A percentile compares a stretch with the other conserved stretches of the same genome.
Evolutionary conservation across 2,329 filamentous ascomycete species (phyloP).

Genomic region (Colletotrichum acutatum): DNA sequence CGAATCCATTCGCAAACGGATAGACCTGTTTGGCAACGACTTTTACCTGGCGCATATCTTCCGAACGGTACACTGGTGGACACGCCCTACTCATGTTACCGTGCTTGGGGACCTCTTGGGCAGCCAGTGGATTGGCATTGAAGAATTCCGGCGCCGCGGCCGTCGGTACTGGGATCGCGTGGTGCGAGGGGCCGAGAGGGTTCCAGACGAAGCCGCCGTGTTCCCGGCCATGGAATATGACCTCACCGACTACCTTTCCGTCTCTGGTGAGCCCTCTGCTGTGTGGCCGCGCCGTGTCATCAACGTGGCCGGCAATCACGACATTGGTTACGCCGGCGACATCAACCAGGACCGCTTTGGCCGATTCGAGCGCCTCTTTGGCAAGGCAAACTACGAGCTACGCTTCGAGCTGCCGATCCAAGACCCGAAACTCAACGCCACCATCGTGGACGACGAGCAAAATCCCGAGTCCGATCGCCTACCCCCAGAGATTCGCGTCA

Average conservation of each 20-base stretch:
- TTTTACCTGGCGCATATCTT: constrained; percentile 95
- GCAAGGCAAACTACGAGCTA: constrained; percentile 90
- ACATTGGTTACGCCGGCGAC: constrained; percentile 96
- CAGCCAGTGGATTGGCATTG: constrained; percentile 92
- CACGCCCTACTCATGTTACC: constrained; percentile 84
- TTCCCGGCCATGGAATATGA: constrained; percentile 62
- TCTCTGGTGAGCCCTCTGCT: constrained; percentile 45
- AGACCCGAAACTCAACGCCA: constrained; percentile 50
- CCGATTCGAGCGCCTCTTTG: constrained; percentile 87
- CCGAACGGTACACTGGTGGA: constrained; percentile 84
- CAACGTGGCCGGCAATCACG: constrained; percentile 94
- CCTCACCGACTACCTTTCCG: constrained; percentile 60
- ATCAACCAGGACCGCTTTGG: constrained; percentile 79
- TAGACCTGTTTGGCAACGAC: constrained; percentile 95
- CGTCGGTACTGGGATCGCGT: constrained; percentile 83
- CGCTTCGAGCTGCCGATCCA: constrained; percentile 71
- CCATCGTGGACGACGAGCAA: constrained; percentile 52
- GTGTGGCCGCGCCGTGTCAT: constrained; percentile 83
- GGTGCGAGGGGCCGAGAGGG: constrained; percentile 74
- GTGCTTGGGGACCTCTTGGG: constrained; percentile 93
- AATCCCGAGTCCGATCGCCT: constrained; percentile 61
- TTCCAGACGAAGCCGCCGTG: constrained; percentile 66
- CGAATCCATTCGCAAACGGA: constrained; percentile 76
- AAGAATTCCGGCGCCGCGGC: constrained; percentile 82
- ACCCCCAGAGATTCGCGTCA: constrained; percentile 78